Evolutionary conservation across 2,329 filamentous ascomycete species (phyloP).

Genomic region (Sordariomycetes sp.): DNA sequence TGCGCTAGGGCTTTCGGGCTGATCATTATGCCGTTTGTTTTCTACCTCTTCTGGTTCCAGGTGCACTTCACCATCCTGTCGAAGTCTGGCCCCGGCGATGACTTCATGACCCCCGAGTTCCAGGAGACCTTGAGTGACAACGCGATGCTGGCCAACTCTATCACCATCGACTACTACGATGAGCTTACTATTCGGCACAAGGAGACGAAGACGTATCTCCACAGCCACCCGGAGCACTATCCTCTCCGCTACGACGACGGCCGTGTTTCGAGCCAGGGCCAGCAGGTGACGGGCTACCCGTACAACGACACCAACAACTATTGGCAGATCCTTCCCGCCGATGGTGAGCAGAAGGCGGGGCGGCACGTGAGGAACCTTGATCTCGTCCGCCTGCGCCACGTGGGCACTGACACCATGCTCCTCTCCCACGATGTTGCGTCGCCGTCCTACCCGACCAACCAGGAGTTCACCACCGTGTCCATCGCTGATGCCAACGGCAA

Average conservation of each 20-base stretch:
- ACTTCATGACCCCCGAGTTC: constrained; percentile 98
- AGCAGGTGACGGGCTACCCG: constrained; percentile 96
- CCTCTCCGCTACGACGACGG: constrained; percentile 95
- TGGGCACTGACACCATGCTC: constrained; percentile 74
- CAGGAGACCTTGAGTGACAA: constrained; percentile 96
- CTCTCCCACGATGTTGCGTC: constrained; percentile 95
- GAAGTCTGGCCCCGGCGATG: constrained; percentile 84
- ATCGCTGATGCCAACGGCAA: constrained; percentile 58
- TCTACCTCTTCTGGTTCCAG: constrained; percentile 99
- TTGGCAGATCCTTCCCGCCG: constrained; percentile 76
- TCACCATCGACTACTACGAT: constrained; percentile 85
- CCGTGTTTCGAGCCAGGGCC: constrained; percentile 90
- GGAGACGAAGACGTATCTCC: constrained; percentile 91
- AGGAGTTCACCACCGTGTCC: constrained; percentile 84
- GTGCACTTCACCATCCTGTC: constrained; percentile 88
- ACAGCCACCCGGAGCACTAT: constrained; percentile 83
- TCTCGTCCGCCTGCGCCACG: constrained; percentile 71
- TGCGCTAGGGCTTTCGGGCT: constrained; percentile 73
- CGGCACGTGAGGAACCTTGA: constrained; percentile 71
- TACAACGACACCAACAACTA: constrained; percentile 98
- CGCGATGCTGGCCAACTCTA: constrained; percentile 73
- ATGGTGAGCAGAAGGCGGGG: constrained; percentile 38
- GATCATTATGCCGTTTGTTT: constrained; percentile 84
- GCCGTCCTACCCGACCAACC: constrained; percentile 91
- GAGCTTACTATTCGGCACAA: constrained; percentile 82